Evolutionary conservation across 257 asterid genomes (phyloP), one percentile per base, ranked within the genome.

Genomic region (Lithospermum erythrorhizon): DNA sequence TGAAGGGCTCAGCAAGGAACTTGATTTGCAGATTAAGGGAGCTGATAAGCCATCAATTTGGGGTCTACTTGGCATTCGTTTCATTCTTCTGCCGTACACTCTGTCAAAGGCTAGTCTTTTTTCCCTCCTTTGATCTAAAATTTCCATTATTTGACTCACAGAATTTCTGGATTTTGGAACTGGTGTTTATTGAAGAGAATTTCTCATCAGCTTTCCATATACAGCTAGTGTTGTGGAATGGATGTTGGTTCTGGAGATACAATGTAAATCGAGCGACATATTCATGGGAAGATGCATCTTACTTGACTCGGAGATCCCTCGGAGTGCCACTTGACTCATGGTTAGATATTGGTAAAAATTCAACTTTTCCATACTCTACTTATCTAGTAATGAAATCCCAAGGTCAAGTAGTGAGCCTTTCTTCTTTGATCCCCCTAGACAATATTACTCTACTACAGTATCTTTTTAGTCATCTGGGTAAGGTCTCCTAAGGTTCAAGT

Each of bases 31-130:
- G 78, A 93, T 93, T 66, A 89, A 84, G 63, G 98, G 97, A 45
- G 94, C 97, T 35, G 98, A 89, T 75, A 83, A 81, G 75, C 98
- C 98, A 62, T 80, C 95, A 51, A 59, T 89, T 21, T 93, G 98
- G 97, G 95, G 79, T 52, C 95, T 93, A 69, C 25, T 91, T 49
- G 90, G 78, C 49, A 47, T 89, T 61, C 95, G 95, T 35, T 72
- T 86, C 78, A 72, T 93, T 71, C 84, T 93, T 52, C 85, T 93
- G 67, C 98, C 98, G 59, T 89, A 86, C 84, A 82, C 97, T 41
- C 9, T 79, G 58, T 83, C 76, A 64, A 93, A 89, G 95, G 97
- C 86, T 68, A 30, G 72, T 74, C 37, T 53, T 32, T 53, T 32
- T 47, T 23, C 47, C 15, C 29, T 55, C 13, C 30, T 11, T 11